Evolutionary conservation across 306 rosid genomes (phyloP).

Genomic region (Astragalus glycyphyllos): DNA sequence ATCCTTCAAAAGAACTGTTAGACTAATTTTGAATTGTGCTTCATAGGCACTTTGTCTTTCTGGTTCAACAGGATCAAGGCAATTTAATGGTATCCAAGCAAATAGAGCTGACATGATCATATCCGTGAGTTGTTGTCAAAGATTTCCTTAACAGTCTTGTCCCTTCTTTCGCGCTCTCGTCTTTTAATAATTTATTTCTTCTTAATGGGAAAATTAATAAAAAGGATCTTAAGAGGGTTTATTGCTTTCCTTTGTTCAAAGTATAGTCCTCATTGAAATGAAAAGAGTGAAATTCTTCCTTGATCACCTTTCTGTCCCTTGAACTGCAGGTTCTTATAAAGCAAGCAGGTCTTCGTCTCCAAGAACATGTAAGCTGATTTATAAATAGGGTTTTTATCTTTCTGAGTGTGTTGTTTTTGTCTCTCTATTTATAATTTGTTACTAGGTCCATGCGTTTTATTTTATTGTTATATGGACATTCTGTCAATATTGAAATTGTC

Average conservation of each 20-base stretch:
- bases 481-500: too few species aligned
- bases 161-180: background rate
- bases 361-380: constrained; percentile 71
- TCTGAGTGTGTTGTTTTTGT: constrained; percentile 32
- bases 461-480: background rate
- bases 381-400: constrained; percentile 11
- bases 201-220: constrained; percentile 18
- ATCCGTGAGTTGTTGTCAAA: constrained; percentile 60
- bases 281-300: constrained; percentile 11
- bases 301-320: constrained; percentile 40
- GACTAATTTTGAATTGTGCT: constrained; percentile 23
- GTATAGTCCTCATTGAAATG: constrained; percentile 19
- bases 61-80: constrained; percentile 61
- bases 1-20: constrained; percentile 27
- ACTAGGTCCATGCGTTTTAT: constrained; percentile 7
- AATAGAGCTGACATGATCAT: constrained; percentile 91
- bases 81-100: constrained; percentile 75
- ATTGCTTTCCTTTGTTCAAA: background rate
- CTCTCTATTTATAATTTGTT: background rate
- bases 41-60: constrained; percentile 85
- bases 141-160: constrained; percentile 23
- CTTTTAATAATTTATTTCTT: background rate
- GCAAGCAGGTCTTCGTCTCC: constrained; percentile 89
- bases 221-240: constrained; percentile 19
- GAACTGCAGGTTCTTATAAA: constrained; percentile 80